Evolutionary conservation across 176 grass and related monocot genomes (phyloP), one percentile per base, ranked within the genome.

Genomic region (Poa pratensis): DNA sequence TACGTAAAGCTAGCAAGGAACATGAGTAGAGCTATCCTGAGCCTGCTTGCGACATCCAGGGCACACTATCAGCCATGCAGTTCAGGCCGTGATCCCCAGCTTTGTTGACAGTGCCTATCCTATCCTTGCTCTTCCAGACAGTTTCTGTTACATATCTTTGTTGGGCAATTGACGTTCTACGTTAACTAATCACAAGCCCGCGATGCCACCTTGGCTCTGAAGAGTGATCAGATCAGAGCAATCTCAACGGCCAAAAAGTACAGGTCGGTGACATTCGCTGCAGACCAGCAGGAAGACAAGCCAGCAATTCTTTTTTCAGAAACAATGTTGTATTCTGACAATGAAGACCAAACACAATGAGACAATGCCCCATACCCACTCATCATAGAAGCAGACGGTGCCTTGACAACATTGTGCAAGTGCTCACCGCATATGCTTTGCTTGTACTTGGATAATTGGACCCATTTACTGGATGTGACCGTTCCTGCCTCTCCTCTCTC

Each of bases 391-490:
- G 24, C 24, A 63, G 60, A 63, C 12, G 60, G 59, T 62, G 59
- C 23, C 59, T 26, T 62, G 11, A 12, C 26, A 43, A 30, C 34
- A 43, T 59, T 32, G 7, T 17, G 39, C 8, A 65, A 35, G 6
- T 64, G 55, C 60, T 19, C 7, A 17, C 9, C 23, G 51, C 18
- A 64, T 72, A 76, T 76, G 58, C 72, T 23, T 84, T 66, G 45
- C 82, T 84, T 84, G 43, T 69, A 72, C 67, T 73, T 78, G 76
- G 76, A 79, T 63, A 27, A 34, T 42, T 67, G 67, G 18, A 55
- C 18, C 54, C 37, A 43, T 63, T 63, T 63, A 63, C n/a, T 46
- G 23, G 62, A 78, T 57, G 62, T 58, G 83, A 73, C 67, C 22
- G 66, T 63, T 80, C 67, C 84, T 61, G 27, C 71, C 42, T 63